These are phyloP conservation scores for Stentor roeselii DNA, from an alignment of 73 alveolate species.

Conservation along the genomic window DNA sequence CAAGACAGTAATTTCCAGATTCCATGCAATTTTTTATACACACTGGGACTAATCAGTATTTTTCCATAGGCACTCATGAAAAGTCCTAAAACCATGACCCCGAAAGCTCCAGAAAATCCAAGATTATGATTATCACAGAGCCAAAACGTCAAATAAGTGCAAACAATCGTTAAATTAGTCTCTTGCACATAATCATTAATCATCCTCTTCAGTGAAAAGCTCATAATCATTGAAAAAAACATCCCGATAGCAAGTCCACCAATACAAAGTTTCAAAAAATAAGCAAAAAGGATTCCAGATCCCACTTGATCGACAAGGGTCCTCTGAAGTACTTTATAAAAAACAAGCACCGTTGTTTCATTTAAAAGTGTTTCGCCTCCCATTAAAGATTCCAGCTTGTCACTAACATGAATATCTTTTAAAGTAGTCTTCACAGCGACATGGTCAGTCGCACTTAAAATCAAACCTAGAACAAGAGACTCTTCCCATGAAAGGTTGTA, in stretches of 20 bases:
- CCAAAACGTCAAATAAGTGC: constrained; percentile 51
- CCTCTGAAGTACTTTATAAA: constrained; percentile 49
- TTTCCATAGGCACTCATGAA: constrained; percentile 59
- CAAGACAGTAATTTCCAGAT: constrained; percentile 51
- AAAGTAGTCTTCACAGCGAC: constrained; percentile 68
- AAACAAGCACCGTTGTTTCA: constrained; percentile 66
- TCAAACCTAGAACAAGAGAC: constrained; percentile 64
- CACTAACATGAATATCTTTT: constrained; percentile 68
- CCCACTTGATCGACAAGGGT: constrained; percentile 29
- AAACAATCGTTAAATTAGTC: constrained; percentile 48
- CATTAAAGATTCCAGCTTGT: constrained; percentile 51
- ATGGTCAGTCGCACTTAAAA: constrained; percentile 69
- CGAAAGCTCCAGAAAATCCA: constrained; percentile 56
- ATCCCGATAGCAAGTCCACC: constrained; percentile 67
- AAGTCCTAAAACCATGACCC: constrained; percentile 54
- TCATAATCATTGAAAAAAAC: constrained; percentile 38
- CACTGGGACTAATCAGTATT: constrained; percentile 48
- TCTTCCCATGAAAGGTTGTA: constrained; percentile 58
- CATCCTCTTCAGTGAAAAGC: constrained; percentile 55
- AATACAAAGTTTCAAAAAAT: constrained; percentile 24
- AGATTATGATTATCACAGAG: constrained; percentile 46
- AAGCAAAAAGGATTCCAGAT: background rate
- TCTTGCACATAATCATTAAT: constrained; percentile 55
- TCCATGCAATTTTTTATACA: constrained; percentile 44
- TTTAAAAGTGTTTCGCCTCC: constrained; percentile 71